A percentile compares a stretch with the other conserved stretches of the same genome.
Evolutionary conservation across 2,329 filamentous ascomycete genomes (phyloP).

Genomic region (Aurifilum marmelostoma): DNA sequence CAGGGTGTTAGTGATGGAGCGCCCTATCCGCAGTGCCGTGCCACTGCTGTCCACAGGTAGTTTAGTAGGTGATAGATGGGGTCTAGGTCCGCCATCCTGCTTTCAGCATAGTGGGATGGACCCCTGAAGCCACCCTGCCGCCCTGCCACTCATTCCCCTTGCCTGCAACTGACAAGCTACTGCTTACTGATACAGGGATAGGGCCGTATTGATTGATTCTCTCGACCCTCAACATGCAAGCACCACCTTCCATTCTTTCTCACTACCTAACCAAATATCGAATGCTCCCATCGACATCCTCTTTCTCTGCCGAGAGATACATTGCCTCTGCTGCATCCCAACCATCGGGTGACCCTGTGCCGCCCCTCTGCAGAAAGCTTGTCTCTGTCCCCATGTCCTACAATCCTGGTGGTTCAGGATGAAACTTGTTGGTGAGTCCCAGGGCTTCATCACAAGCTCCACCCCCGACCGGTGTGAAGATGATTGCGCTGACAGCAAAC

Average conservation of each 20-base stretch:
- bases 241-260: background rate
- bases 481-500: slow-evolving; percentile 5
- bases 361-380: background rate
- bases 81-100: slow-evolving; percentile 1
- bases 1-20: slow-evolving; percentile 17
- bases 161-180: slow-evolving; percentile 4
- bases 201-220: background rate
- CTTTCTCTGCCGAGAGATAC: background rate
- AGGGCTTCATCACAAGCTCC: background rate
- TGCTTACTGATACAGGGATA: background rate
- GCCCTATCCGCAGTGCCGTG: background rate
- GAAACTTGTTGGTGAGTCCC: slow-evolving; percentile 4
- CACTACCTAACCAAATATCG: background rate
- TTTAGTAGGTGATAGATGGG: background rate
- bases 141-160: background rate
- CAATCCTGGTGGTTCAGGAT: slow-evolving; percentile 3
- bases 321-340: background rate
- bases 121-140: slow-evolving; percentile 9
- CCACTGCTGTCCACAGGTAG: background rate
- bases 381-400: background rate
- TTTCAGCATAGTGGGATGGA: slow-evolving; percentile 3
- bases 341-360: background rate
- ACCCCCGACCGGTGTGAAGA: background rate
- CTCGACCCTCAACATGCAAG: background rate
- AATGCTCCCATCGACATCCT: background rate